A percentile compares a stretch with the other conserved stretches of the same genome.
These are phyloP conservation scores for Fusarium sarcochroum DNA, from an alignment of 2,329 filamentous ascomycete genomes.

Conservation along the genomic window DNA sequence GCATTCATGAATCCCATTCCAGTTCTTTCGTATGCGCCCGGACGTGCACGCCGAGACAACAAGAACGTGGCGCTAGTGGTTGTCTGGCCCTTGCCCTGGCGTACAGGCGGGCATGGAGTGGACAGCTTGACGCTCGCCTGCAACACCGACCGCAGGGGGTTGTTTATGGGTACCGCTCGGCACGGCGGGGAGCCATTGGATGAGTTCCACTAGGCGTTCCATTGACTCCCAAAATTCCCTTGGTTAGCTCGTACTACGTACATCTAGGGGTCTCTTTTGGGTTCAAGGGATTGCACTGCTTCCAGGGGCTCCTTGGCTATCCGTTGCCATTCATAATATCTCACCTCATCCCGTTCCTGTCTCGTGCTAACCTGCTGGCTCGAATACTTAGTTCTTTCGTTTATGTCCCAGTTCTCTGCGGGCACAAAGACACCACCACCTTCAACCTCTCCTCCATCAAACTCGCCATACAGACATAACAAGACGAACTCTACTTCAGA, in stretches of 20 bases:
- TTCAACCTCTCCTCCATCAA: conserved; percentile 60
- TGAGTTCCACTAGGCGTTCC: conserved; percentile 32
- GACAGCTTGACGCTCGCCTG: conserved; percentile 28
- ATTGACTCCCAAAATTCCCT: conserved; percentile 32
- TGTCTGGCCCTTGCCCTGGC: conserved; percentile 22
- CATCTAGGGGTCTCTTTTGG: conserved; percentile 32
- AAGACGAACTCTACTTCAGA: conserved; percentile 51
- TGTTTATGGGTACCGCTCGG: conserved; percentile 26
- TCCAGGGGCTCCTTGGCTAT: conserved; percentile 29
- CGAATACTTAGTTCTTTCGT: conserved; percentile 78
- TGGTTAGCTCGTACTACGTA: conserved; percentile 17
- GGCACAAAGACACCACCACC: conserved; percentile 62
- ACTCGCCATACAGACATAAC: conserved; percentile 52
- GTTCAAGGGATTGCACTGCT: conserved; percentile 29
- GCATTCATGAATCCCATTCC: conserved; percentile 44
- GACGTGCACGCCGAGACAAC: conserved; percentile 25
- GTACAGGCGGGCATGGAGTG: too few relatives aligned
- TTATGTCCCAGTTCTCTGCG: conserved; percentile 84
- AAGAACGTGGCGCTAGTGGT: conserved; percentile 25
- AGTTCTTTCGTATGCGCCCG: conserved; percentile 31
- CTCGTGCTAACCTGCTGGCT: conserved; percentile 43
- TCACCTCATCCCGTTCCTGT: conserved; percentile 41
- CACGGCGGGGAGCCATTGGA: conserved; percentile 25
- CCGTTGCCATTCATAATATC: conserved; percentile 44
- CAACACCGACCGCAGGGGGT: conserved; percentile 35